Conservation (phyloP, 306 rosid genomes). For the Prunus mume region DNA sequence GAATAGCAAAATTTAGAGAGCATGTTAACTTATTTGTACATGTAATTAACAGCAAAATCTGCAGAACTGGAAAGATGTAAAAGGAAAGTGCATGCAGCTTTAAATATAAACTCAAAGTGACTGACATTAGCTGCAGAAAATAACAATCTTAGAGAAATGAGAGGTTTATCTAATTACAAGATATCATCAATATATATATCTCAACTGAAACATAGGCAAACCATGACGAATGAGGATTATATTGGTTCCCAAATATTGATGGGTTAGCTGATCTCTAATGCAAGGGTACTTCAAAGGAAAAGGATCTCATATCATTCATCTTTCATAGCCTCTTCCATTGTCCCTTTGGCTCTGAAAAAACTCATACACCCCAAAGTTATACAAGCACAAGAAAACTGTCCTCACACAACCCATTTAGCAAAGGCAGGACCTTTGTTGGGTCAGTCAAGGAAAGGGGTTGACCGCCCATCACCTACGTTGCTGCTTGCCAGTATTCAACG, state of each 20-base stretch:
- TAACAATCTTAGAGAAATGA: constrained; percentile 30
- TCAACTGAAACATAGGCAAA: constrained; percentile 58
- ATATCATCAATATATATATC: constrained; percentile 14
- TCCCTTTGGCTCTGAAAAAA: constrained; percentile 45
- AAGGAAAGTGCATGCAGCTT: constrained; percentile 16
- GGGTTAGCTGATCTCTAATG: constrained; percentile 49
- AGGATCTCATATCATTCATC: constrained; percentile 31
- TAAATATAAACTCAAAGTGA: constrained; percentile 19
- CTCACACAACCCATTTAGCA: constrained; percentile 43
- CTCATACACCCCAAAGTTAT: constrained; percentile 52
- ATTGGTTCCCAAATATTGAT: constrained; percentile 30
- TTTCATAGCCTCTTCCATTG: constrained; percentile 39
- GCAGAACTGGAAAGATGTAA: neutral
- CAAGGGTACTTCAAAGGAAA: constrained; percentile 10
- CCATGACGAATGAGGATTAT: constrained; percentile 20
- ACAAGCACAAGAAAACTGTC: constrained; percentile 47
- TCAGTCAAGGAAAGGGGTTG: constrained; percentile 31
- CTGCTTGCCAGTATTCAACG: constrained; percentile 71
- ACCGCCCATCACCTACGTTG: constrained; percentile 38
- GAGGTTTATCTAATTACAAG: constrained; percentile 48
- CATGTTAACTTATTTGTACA: no score
- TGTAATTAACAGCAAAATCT: neutral
- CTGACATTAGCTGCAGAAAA: constrained; percentile 37
- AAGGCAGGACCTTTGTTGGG: constrained; percentile 42
- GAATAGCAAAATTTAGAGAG: no score